Conservation (phyloP, 2,329 filamentous ascomycete species). For the Venturia effusa region DNA sequence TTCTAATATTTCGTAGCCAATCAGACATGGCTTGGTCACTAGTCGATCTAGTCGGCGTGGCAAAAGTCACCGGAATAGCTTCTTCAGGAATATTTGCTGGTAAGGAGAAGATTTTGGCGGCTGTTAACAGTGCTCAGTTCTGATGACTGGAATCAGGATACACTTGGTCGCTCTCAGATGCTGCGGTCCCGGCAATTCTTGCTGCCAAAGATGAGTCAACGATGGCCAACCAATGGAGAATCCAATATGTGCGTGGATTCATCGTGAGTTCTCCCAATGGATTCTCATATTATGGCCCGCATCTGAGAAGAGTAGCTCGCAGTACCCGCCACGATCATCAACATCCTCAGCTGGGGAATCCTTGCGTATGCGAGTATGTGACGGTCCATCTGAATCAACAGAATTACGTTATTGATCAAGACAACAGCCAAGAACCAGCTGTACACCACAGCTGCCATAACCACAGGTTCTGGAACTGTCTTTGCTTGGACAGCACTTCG, state of each 20-base stretch:
- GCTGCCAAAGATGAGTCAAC: conserved; percentile 8
- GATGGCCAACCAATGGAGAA: conserved; percentile 7
- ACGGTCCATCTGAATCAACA: neutral
- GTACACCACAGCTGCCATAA: conserved; percentile 5
- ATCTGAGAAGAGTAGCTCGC: conserved; percentile 3
- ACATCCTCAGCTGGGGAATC: neutral
- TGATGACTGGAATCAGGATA: neutral
- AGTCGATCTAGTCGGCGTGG: neutral
- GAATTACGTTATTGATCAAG: neutral
- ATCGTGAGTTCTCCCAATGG: neutral
- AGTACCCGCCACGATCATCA: conserved; percentile 8
- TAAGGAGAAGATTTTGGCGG: neutral
- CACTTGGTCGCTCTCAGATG: conserved; percentile 8
- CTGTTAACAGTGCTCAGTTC: neutral
- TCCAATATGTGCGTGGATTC: conserved; percentile 8
- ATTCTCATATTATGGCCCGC: neutral
- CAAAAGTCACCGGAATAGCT: conserved; percentile 1
- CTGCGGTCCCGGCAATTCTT: conserved; percentile 5
- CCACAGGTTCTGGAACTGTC: conserved; percentile 1
- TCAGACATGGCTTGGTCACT: neutral
- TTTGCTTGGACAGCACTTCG: conserved; percentile 10
- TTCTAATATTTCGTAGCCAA: neutral
- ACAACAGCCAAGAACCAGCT: neutral
- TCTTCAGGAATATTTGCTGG: conserved; percentile 8
- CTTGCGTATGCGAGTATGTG: conserved; percentile 8